Base-by-base conservation (phyloP, 2,329 filamentous ascomycete species). In the Bimuria novae-zelandiae region DNA sequence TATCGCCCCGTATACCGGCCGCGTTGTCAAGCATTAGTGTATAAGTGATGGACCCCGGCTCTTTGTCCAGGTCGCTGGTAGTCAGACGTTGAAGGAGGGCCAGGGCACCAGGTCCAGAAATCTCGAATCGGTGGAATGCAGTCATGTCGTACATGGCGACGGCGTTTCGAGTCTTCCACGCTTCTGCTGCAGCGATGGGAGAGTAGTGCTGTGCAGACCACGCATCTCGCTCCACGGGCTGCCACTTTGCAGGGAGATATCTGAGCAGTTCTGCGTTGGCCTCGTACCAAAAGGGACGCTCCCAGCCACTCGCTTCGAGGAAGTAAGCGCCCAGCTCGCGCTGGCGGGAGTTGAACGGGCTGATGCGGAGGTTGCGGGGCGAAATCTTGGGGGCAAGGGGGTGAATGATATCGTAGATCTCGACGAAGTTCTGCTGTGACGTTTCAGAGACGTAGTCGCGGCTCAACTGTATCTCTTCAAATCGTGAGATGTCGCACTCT, bases 121-220 rank as follows among this genome's bases (percentile, higher is more conserved):
- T 74, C 51, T 86, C 81, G 3, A 87, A 74, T 1, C 84, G 77
- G 19, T 83, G 79, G 30, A 85, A 77, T 0, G 84, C 80, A 1
- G 83, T 86, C 77, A 87, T 80, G 57, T 87, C 84, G 61, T 82
- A 87, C 77, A 87, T 77, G 7, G 82, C 84, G 2, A 81, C 84
- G 0, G 82, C 80, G 4, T 83, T 85, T 1, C 85, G 78, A 1
- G 84, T 87, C 73, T 84, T 86, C 83, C 83, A 87, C 0, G 84
- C 84, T 64, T 87, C 84, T 0, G 75, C 84, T 0, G 82, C 83
- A 0, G 79, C 77, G 32, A 86, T 80, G 0, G 83, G 81, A 0
- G 83, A 86, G 64, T 85, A 81, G 55, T 79, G 84, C 21, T 74
- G 72, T 0, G 79, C 71, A 0, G 84, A 83, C 84, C 84, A 87